Percentiles rank a stretch among this genome's conserved stretches.
Evolutionary conservation across 2,329 filamentous ascomycete species (phyloP).

Genomic region (Pseudogymnoascus verrucosus): DNA sequence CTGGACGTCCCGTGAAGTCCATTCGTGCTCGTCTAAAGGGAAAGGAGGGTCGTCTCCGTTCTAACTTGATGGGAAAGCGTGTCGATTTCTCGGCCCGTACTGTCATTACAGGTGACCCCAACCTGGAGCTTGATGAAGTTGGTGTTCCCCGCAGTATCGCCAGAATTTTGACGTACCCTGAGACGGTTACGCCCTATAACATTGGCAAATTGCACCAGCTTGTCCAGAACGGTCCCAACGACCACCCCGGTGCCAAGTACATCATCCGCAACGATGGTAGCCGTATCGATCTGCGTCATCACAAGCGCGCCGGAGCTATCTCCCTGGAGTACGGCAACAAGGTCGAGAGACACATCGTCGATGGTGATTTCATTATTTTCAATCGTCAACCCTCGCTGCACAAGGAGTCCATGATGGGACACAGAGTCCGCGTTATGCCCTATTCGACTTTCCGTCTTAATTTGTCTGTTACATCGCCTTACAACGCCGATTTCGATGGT

Average conservation of each 20-base stretch:
- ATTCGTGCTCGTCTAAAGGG: slow-evolving; percentile 97
- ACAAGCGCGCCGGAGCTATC: slow-evolving; percentile 79
- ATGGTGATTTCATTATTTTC: slow-evolving; percentile 98
- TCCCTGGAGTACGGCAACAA: slow-evolving; percentile 95
- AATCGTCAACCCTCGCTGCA: slow-evolving; percentile 98
- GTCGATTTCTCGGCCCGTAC: slow-evolving; percentile 99
- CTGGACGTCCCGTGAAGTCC: slow-evolving; percentile 90
- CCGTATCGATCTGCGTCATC: slow-evolving; percentile 88
- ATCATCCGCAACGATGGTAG: slow-evolving; percentile 91
- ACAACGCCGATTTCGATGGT: slow-evolving; percentile 99
- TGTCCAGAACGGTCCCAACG: slow-evolving; percentile 87
- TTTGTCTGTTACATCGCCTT: slow-evolving; percentile 92
- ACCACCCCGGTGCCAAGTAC: slow-evolving; percentile 93
- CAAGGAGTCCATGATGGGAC: slow-evolving; percentile 99
- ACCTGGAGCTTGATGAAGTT: slow-evolving; percentile 92
- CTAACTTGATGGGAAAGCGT: slow-evolving; percentile 99
- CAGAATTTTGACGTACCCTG: slow-evolving; percentile 86
- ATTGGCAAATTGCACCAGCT: slow-evolving; percentile 84
- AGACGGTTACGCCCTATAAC: slow-evolving; percentile 96
- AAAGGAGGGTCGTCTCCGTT: slow-evolving; percentile 94
- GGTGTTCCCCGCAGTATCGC: slow-evolving; percentile 94
- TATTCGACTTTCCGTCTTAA: slow-evolving; percentile 98
- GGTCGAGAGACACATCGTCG: slow-evolving; percentile 91
- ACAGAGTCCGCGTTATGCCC: slow-evolving; percentile 94
- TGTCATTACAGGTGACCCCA: slow-evolving; percentile 97